Evolutionary conservation across 768 basidiomycete genomes (phyloP), one percentile per base, ranked within the genome.

Genomic region (Calocera viscosa): DNA sequence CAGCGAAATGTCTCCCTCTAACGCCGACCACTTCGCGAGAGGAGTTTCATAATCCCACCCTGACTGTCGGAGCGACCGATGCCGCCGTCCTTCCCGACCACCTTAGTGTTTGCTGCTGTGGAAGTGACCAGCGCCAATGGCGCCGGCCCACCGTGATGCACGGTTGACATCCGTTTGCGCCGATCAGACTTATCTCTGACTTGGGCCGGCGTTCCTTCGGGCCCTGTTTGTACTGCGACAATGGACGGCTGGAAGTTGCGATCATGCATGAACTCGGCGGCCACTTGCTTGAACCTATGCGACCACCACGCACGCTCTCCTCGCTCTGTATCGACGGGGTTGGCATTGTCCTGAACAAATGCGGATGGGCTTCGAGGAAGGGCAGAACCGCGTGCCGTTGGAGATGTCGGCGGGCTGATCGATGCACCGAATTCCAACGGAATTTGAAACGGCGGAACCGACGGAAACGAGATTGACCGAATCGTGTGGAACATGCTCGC

Each of bases 251-350:
- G 24, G 53, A 28, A 60, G 22, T 7, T 32, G 26, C 53, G 53
- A 30, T 68, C 67, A 1, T 28, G 47, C 66, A 67, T 65, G 53
- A 72, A 43, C 49, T 74, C 73, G 26, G 38, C 49, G 64, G 63
- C 28, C 11, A 87, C 82, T 69, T 86, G 81, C 70, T 84, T 83
- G 70, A 89, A 88, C 49, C 86, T 76, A 43, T 84, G 70, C 14
- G 83, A 79, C 89, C 89, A 90, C 86, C 87, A 90, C 2, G 82
- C 85, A 0, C 88, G 78, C 69, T 89, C 86, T 71, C 88, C 86
- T 28, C 85, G 73, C 69, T 89, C 89, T 64, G 78, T 77, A 41
- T 78, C 76, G 12, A 74, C 71, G 8, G 73, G 67, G 67, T 76
- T 73, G 12, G 66, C 69, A 30, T 66, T 70, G 26, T 72, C 40